A percentile compares a stretch with the other conserved stretches of the same genome.
phyloP scores from a whole-genome alignment of 257 asterid species.

The Gardenia jasminoides region DNA sequence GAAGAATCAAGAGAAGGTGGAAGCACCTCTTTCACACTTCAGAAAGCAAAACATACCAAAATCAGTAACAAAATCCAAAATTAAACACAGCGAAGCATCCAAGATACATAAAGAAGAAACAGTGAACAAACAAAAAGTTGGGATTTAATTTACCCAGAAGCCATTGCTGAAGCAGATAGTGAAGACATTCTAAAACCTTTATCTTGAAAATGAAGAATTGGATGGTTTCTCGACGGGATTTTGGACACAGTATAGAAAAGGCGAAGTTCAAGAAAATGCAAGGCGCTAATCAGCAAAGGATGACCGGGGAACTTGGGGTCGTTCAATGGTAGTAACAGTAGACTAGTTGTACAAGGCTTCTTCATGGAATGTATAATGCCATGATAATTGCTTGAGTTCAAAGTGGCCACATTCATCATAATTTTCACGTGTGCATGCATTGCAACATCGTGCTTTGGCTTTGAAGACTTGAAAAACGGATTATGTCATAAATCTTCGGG shows the following conservation, averaged over 20 bases:
- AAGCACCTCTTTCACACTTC: slow-evolving; percentile 52
- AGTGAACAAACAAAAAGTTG: neutral
- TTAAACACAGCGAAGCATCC: neutral
- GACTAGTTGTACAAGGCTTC: too few relatives aligned
- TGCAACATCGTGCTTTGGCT: too few relatives aligned
- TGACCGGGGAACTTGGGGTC: too few relatives aligned
- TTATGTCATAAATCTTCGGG: too few relatives aligned
- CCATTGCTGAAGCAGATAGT: slow-evolving; percentile 31
- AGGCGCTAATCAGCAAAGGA: neutral
- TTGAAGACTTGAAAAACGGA: too few relatives aligned
- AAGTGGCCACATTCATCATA: neutral
- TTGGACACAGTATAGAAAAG: too few relatives aligned
- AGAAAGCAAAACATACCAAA: slow-evolving; percentile 4
- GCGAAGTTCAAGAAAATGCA: neutral
- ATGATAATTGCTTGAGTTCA: slow-evolving; percentile 5
- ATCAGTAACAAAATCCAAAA: neutral
- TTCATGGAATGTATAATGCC: neutral
- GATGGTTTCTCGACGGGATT: too few relatives aligned
- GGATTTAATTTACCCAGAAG: slow-evolving; percentile 40
- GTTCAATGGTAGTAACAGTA: too few relatives aligned
- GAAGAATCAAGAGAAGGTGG: slow-evolving; percentile 82
- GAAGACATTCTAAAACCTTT: slow-evolving; percentile 16
- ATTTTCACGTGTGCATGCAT: neutral
- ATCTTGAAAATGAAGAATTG: slow-evolving; percentile 20
- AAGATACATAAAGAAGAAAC: too few relatives aligned